Base-by-base conservation (phyloP, 2,329 filamentous ascomycete genomes). In the Cryphonectria japonica region DNA sequence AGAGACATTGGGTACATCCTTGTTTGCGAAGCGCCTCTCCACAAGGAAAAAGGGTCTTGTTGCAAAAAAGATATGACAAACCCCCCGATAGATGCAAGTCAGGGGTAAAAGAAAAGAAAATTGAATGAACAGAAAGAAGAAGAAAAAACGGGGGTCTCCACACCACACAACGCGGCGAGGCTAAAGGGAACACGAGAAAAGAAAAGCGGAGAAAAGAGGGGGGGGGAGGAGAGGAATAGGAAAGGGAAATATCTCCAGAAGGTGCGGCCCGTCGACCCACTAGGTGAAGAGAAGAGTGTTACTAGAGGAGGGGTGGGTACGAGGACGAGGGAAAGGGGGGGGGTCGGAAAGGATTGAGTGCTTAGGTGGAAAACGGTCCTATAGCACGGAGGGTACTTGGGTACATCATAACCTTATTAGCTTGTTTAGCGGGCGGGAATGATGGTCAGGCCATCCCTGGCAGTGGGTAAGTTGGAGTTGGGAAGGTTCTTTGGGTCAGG, bases 21-120 rank as follows among this genome's bases (percentile, higher is more conserved):
- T 26, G 52, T 14, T 26, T 26, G 1, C 26, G 26, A 26, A 26
- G 26, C 26, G 26, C 26, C 26, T 26, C 26, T 26, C 26, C 26
- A 26, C 26, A 26, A 26, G 26, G 26, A 26, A 26, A 26, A 26
- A 26, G 26, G 41, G 34, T 32, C 5, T 11, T 22, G 19, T 26
- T 3, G 13, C 37, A 22, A 9, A 29, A 13, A 37, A 37, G 11
- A 37, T 9, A 39, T 2, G 3, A 39, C 2, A 39, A 13, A 13
- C 11, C 8, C 63, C 63, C 63, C 63, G 63, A 54, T 66, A 66
- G 26, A 37, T 66, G 63, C 63, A 66, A 66, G 46, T 54, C 63
- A 66, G 63, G 63, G 63, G 63, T 54, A 62, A 41, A 41, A 22
- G 4, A 7, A n/a, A 1, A 9, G 1, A 4, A 66, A 41, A 22